Base-by-base conservation (phyloP, 129 eudicot genomes). In the Cynara cardunculus region DNA sequence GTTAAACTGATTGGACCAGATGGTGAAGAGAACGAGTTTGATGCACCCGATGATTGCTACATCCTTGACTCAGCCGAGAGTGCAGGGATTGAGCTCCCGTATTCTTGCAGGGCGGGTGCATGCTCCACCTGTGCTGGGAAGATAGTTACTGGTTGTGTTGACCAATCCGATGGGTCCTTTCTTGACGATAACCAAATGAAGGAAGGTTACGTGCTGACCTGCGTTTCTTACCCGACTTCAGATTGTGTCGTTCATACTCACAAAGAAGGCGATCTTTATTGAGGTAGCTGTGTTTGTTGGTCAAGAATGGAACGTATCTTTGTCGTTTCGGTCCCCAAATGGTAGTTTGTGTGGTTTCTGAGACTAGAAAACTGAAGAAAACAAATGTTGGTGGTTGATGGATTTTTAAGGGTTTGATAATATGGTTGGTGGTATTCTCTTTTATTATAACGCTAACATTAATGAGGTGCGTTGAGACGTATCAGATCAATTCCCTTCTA, bases 21-120 rank as follows among this genome's bases (percentile, higher is more conserved):
- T 1, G 98, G 98, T 2, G 91, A 81, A 22, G 98, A 88, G 81
- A 78, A 82, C 30, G 97, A 94, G 80, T 94, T 94, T 75, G 97
- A 94, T 2, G 98, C 97, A 1, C 90, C 96, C 22, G 94, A 90
- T 78, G 97, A 92, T 61, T 4, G 74, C 67, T 92, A 94, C 90
- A 90, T 94, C 56, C 93, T 94, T 16, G 99, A 94, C 76, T 31
- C 97, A 5, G 98, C 98, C 3, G 98, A 94, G 75, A 56, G 65
- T 35, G 94, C 96, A 3, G 98, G 98, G 72, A 24, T 94, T 14
- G 98, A 94, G 77, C 90, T 94, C 46, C 96, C 98, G 0, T 94
- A 91, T 83, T 91, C 96, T 2, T 94, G 98, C 90, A 88, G 94
- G 84, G 98, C 98, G n/a, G 98, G 98, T 69, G 96, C 98, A 0